Evolutionary conservation across 192 early-diverging fungal genomes (phyloP), one percentile per base, ranked within the genome.

Genomic region (Haplosporangium gracile): DNA sequence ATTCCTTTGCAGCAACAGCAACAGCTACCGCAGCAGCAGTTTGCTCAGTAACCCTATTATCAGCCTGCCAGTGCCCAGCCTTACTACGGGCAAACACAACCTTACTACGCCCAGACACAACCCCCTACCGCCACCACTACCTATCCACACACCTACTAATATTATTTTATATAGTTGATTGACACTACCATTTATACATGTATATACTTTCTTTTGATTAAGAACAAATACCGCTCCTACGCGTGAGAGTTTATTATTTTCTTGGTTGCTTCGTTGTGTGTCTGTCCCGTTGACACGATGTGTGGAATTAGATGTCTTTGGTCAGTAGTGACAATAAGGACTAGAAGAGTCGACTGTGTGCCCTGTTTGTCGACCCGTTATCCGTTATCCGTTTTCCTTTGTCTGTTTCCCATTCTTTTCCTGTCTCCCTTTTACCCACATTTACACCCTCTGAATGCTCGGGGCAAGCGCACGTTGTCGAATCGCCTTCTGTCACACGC

Each of bases 1-100:
- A 81, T 81, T 57, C 80, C 72, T 9, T 29, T 81, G 73, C 68
- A 79, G 55, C 49, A 29, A 47, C 72, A 81, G 43, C 42, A 29
- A 45, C 43, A 36, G 39, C 42, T 38, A 5, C 60, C 51, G 63
- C 79, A 68, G 47, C 79, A 65, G 4, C 60, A 65, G 60, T 65
- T 65, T 51, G 49, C 5, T 29, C 73, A 26, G 73, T 26, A 10
- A 68, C 13, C 10, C 6, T 39, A 13, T n/a, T 68, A 7, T 42
- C 39, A 70, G 45, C 55, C 47, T 70, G 45, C 55, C 36, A 42
- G 38, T n/a, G 60, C 55, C 69, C 73, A 45, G 71, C 13, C 60
- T 11, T 65, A 57, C 16, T 74, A 80, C 26, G 43, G 15, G 0
- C 79, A 73, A 26, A 7, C 73, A 6, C 72, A 81, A 32, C 73